Base-by-base conservation (phyloP, 352 stramenopile genomes). In the Globisporangium polare region DNA sequence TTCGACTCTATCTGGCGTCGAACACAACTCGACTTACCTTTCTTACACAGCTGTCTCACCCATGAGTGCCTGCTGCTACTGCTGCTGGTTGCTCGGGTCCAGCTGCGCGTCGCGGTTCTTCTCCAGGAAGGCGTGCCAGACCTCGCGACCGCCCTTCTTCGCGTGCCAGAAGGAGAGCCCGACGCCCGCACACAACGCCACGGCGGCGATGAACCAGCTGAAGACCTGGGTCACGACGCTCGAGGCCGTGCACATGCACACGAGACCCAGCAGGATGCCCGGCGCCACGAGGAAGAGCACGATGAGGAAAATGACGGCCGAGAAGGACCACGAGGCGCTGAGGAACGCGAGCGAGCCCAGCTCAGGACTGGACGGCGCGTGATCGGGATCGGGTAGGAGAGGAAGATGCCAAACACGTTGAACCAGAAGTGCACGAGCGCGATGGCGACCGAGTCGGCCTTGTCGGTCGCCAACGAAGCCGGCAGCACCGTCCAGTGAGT, bases 381-480 rank as follows among this genome's bases (percentile, higher is more conserved):
- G 66, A 88, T 72, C 29, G 91, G 90, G 63, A 97, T 78, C 37
- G 90, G 89, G 71, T 97, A 98, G 77, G 93, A 98, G 33, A 97
- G 81, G 43, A 97, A 55, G 53, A 96, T 75, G 51, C 91, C 90
- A 52, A 89, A 88, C 17, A 97, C 68, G 71, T 97, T 98, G 79
- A 98, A 97, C 65, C 92, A 95, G 47, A 97, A 88, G 72, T 98
- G 91, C 45, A 83, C 83, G 29, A 97, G 77, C 31, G 90, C 93
- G 37, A 97, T 87, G 60, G 95, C 88, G 41, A 97, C 81, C 7
- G 86, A 77, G 43, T 89, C 67, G 0, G 78, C 68, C 45, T 86
- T 94, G 56, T 76, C 83, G 29, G 86, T 92, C 46, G 97, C 90
- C n/a, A n/a, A n/a, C n/a, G n/a, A n/a, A n/a, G n/a, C n/a, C n/a